Evolutionary conservation across 805 yeast genomes (phyloP).

Genomic region (Scheffersomyces lignosus): DNA sequence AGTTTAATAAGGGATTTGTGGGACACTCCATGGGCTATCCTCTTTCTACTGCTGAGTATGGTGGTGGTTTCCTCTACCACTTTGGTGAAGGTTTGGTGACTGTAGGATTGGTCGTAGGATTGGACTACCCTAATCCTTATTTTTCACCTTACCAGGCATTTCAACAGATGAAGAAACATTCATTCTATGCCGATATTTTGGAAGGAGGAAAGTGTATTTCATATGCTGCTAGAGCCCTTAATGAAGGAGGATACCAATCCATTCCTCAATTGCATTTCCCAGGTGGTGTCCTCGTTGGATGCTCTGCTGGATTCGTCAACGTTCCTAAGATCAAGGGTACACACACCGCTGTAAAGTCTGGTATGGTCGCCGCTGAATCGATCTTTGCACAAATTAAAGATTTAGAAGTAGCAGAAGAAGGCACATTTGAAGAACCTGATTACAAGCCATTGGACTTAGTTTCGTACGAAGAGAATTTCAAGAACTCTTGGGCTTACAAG

Average conservation of each 20-base stretch:
- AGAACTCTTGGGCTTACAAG: conserved; percentile 80
- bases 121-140: conserved; percentile 94
- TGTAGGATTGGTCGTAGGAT: conserved; percentile 91
- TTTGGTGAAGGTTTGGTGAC: conserved; percentile 91
- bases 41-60: conserved; percentile 68
- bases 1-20: conserved; percentile 77
- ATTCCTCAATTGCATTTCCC: conserved; percentile 91
- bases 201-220: conserved; percentile 91
- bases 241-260: conserved; percentile 95
- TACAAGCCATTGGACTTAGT: conserved; percentile 42
- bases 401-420: conserved; percentile 47
- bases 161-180: conserved; percentile 91
- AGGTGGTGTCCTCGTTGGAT: conserved; percentile 94
- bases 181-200: conserved; percentile 70
- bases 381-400: conserved; percentile 51
- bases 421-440: conserved; percentile 32
- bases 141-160: conserved; percentile 94
- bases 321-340: conserved; percentile 98
- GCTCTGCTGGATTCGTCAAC: conserved; percentile 94
- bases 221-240: conserved; percentile 93
- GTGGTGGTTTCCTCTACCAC: conserved; percentile 97
- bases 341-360: conserved; percentile 96
- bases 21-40: conserved; percentile 93
- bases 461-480: conserved; percentile 62
- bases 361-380: conserved; percentile 90